Conservation (phyloP, 2,329 filamentous ascomycete genomes). For the Mariannaea sp. region DNA sequence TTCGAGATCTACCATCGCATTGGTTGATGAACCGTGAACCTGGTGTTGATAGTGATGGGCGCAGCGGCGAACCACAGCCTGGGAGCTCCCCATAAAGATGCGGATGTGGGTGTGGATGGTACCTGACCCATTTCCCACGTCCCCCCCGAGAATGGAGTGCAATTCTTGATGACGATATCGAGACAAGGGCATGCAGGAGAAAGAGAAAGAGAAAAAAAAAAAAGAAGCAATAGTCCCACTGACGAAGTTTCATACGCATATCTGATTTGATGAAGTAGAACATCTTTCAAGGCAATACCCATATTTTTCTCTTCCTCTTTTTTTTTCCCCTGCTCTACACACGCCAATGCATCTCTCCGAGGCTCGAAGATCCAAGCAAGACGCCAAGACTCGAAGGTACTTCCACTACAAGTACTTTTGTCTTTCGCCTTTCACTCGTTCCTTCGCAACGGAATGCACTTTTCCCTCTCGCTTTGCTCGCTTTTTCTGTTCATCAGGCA, state of each 20-base stretch:
- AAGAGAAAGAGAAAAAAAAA: background rate
- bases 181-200: background rate
- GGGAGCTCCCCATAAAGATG: slow-evolving; percentile 2
- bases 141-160: background rate
- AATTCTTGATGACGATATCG: slow-evolving; percentile 1
- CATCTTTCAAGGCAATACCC: background rate
- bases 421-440: background rate
- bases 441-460: slow-evolving; percentile 5
- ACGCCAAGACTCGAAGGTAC: background rate
- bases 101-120: background rate
- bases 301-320: background rate
- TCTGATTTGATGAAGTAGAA: background rate
- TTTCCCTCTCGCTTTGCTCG: background rate
- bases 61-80: background rate
- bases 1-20: background rate
- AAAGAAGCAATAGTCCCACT: slow-evolving; percentile 6
- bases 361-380: background rate
- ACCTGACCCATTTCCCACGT: background rate
- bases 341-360: background rate
- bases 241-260: slow-evolving; percentile 10
- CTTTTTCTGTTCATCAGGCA: no score
- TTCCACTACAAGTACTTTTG: slow-evolving; percentile 8
- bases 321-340: background rate
- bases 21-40: background rate
- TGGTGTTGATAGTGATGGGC: background rate